A percentile compares a stretch with the other conserved stretches of the same genome.
These are phyloP conservation scores for Juglanconis oblonga DNA, from an alignment of 2,329 filamentous ascomycete genomes.

Conservation along the genomic window DNA sequence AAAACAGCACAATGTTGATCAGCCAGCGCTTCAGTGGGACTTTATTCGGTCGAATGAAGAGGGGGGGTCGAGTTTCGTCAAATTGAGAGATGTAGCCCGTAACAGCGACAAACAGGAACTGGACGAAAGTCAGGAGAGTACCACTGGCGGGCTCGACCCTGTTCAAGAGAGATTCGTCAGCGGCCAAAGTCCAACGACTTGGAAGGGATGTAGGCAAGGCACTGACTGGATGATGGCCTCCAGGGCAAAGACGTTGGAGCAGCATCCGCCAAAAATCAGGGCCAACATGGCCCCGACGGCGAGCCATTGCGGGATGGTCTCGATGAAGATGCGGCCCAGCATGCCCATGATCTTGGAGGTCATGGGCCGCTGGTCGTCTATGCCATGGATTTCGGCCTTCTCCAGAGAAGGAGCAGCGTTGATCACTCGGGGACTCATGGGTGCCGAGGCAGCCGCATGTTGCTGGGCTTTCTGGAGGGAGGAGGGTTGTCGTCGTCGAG, in stretches of 20 bases:
- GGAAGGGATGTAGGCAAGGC: not conserved
- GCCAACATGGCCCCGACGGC: constrained; percentile 66
- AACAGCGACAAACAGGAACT: constrained; percentile 79
- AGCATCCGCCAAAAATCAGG: constrained; percentile 82
- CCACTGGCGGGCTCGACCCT: constrained; percentile 83
- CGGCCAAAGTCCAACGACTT: constrained; percentile 2
- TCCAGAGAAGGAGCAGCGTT: constrained; percentile 52
- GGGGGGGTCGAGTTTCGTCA: constrained; percentile 62
- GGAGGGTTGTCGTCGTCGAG: constrained; percentile 41
- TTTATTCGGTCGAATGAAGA: constrained; percentile 72
- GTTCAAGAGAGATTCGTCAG: constrained; percentile 19
- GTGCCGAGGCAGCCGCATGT: constrained; percentile 34
- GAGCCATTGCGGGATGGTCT: constrained; percentile 61
- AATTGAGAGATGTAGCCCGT: constrained; percentile 76
- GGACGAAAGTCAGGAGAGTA: constrained; percentile 83
- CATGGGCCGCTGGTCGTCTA: constrained; percentile 49
- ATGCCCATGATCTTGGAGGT: constrained; percentile 49
- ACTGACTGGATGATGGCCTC: constrained; percentile 92
- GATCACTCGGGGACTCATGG: constrained; percentile 47
- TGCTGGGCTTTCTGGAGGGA: constrained; percentile 41
- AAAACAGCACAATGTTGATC: constrained; percentile 86
- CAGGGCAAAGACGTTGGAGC: constrained; percentile 79
- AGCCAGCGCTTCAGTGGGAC: constrained; percentile 85
- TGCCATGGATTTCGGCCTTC: constrained; percentile 54
- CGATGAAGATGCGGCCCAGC: constrained; percentile 51